These are phyloP conservation scores for Boletus sp. DNA, from an alignment of 768 basidiomycete genomes.

Conservation along the genomic window DNA sequence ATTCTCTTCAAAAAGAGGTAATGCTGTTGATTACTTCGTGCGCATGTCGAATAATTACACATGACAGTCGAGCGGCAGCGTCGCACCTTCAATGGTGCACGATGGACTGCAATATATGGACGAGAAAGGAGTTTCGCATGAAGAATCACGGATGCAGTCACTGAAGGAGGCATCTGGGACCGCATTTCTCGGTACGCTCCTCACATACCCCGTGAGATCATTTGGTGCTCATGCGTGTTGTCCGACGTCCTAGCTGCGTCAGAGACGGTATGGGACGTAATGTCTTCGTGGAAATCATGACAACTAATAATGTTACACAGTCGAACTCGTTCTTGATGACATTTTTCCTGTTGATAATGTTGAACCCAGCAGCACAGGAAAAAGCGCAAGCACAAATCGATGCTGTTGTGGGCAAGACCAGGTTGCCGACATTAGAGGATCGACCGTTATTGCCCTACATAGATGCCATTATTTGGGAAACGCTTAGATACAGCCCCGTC, in stretches of 20 bases:
- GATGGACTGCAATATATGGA: not conserved
- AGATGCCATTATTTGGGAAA: constrained; percentile 35
- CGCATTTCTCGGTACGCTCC: not conserved
- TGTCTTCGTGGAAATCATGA: not conserved
- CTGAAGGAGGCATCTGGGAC: constrained; percentile 1
- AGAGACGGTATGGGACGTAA: not conserved
- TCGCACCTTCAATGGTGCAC: not conserved
- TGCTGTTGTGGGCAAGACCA: constrained; percentile 10
- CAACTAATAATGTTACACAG: not conserved
- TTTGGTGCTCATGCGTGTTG: not conserved
- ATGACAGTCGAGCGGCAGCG: not conserved
- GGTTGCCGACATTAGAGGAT: constrained; percentile 14
- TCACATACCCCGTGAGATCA: not conserved
- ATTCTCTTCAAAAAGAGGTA: not conserved
- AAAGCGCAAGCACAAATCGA: constrained; percentile 10
- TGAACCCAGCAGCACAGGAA: constrained; percentile 13
- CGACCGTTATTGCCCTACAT: constrained; percentile 33
- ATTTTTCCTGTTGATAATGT: constrained; percentile 2
- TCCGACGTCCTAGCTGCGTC: not conserved
- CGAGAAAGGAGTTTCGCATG: not conserved
- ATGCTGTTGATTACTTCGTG: not conserved
- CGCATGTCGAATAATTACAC: not conserved
- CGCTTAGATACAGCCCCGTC: not conserved
- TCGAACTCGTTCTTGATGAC: not conserved
- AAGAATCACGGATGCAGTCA: not conserved